phyloP scores from a whole-genome alignment of 345 rosid species.

The Citrus australasica region DNA sequence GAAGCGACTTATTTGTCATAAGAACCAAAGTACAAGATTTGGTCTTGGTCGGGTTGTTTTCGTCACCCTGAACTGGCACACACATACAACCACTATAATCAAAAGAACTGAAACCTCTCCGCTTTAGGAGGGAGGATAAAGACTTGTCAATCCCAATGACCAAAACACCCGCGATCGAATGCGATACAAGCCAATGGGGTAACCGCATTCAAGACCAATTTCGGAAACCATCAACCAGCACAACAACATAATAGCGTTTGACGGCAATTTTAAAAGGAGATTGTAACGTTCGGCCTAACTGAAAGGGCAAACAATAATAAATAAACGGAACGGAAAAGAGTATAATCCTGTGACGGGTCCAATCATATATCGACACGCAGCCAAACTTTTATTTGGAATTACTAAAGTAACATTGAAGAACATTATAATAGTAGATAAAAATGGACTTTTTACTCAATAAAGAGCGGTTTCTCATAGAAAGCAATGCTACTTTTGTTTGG shows the following conservation, averaged over 20 bases:
- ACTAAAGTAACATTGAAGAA: background rate
- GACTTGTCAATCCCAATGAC: conserved; percentile 7
- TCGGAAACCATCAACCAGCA: background rate
- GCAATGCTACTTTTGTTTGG: conserved; percentile 27
- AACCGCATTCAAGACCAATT: conserved; percentile 6
- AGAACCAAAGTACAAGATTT: background rate
- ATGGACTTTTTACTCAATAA: background rate
- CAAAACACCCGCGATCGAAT: background rate
- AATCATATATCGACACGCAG: background rate
- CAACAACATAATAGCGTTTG: background rate
- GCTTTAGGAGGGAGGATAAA: conserved; percentile 11
- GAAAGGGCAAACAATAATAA: background rate
- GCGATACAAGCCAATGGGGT: background rate
- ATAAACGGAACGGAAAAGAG: conserved; percentile 7
- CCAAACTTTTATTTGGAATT: background rate
- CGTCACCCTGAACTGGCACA: background rate
- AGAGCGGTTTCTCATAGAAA: conserved; percentile 39
- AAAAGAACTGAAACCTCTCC: conserved; percentile 20
- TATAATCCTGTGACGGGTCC: background rate
- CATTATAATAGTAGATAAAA: conserved; percentile 2
- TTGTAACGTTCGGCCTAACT: conserved; percentile 3
- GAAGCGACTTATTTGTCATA: background rate
- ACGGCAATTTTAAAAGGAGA: conserved; percentile 15
- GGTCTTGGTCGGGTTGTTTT: background rate
- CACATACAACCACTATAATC: background rate